phyloP scores from a whole-genome alignment of 2,329 filamentous ascomycete species.

The Knufia petricola region DNA sequence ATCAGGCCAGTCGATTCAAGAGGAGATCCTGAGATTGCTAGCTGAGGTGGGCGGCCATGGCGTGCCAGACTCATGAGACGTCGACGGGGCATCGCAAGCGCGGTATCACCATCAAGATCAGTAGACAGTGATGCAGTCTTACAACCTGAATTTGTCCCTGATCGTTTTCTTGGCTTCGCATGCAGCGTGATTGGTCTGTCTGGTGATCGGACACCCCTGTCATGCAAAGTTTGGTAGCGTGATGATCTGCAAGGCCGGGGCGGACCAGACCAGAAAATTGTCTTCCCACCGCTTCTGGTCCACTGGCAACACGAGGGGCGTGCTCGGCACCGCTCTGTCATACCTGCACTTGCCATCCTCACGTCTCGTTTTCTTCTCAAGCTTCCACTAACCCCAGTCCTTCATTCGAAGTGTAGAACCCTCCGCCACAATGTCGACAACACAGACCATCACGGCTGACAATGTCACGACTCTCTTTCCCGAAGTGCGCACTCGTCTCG shows the following conservation, averaged over 20 bases:
- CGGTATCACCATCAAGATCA: neutral
- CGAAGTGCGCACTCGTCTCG: conserved; percentile 53
- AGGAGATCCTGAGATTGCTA: neutral
- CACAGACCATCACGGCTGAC: conserved; percentile 62
- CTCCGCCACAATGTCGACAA: conserved; percentile 23
- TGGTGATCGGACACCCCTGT: neutral
- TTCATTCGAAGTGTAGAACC: conserved; percentile 5
- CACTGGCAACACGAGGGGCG: neutral
- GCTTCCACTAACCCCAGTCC: conserved; percentile 7
- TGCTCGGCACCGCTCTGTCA: neutral
- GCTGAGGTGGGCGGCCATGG: neutral
- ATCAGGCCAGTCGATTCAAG: neutral
- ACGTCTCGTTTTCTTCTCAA: neutral
- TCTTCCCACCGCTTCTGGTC: conserved; percentile 8
- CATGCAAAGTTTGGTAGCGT: neutral
- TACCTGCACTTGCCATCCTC: neutral
- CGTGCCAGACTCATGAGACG: neutral
- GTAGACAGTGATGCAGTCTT: too few relatives aligned
- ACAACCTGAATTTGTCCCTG: too few relatives aligned
- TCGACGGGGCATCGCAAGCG: neutral
- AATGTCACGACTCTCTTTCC: conserved; percentile 83
- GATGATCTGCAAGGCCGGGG: neutral
- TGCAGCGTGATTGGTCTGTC: neutral
- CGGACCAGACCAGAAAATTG: conserved; percentile 7
- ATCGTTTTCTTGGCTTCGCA: too few relatives aligned